phyloP scores from a whole-genome alignment of 2,329 filamentous ascomycete genomes.

The Monosporascus sp. region DNA sequence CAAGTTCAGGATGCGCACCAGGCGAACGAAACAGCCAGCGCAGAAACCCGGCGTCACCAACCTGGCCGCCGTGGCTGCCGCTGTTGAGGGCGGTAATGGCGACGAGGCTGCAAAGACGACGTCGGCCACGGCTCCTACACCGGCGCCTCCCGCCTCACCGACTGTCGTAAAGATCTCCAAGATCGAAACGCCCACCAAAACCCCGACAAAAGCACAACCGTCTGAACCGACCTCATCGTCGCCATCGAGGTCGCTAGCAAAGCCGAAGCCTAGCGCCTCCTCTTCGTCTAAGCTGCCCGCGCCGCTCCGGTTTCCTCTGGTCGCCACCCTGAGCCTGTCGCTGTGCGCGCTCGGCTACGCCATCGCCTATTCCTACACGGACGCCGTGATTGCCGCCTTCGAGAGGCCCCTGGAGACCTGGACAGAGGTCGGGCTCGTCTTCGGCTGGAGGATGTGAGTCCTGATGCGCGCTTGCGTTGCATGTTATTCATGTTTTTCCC shows the following conservation, averaged over 20 bases:
- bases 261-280: slow-evolving; percentile 1
- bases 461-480: slow-evolving; percentile 1
- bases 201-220: not conserved
- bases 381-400: slow-evolving; percentile 62
- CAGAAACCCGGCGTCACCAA: not conserved
- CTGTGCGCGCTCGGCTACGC: slow-evolving; percentile 63
- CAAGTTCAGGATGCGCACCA: slow-evolving; percentile 5
- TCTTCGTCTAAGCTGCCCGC: slow-evolving; percentile 35
- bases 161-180: slow-evolving; percentile 21
- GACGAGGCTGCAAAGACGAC: not conserved
- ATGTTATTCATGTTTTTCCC: too few relatives aligned
- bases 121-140: not conserved
- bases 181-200: slow-evolving; percentile 16
- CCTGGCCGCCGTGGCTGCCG: not conserved
- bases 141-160: slow-evolving; percentile 6
- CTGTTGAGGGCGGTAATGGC: not conserved
- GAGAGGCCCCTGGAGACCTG: slow-evolving; percentile 60
- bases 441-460: slow-evolving; percentile 52
- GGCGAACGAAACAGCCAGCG: slow-evolving; percentile 1
- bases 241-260: not conserved
- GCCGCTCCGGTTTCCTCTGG: slow-evolving; percentile 47
- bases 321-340: slow-evolving; percentile 51
- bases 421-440: slow-evolving; percentile 53
- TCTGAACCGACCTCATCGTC: not conserved
- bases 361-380: slow-evolving; percentile 53